Evolutionary conservation across 768 basidiomycete genomes (phyloP), one percentile per base, ranked within the genome.

Genomic region (Leccinum barrowsii): DNA sequence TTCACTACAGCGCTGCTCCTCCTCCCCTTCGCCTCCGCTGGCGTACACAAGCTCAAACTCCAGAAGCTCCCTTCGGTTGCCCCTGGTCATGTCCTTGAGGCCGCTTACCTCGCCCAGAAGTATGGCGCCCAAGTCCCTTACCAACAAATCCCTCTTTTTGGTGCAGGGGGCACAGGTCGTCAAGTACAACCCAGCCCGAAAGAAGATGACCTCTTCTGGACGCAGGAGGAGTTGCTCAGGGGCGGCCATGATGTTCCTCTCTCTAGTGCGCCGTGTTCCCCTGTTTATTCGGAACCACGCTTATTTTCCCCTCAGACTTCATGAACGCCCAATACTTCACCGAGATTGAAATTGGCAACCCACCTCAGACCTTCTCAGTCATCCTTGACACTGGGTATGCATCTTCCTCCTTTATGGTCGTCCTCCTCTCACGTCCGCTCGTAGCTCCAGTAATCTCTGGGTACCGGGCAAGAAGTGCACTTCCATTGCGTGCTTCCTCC

Each of bases 261-360:
- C 48, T 87, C 81, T 68, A 97, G 96, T 65, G 42, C 12, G 64
- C 12, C 0, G 2, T 5, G 10, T 2, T 15, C 24, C 22, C 52
- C 19, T 24, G 19, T 5, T 10, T 22, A 2, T 32, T 48, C 22
- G 32, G 28, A n/a, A 0, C 46, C 42, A n/a, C 26, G 52, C 37
- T 51, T 51, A 59, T 34, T 5, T 21, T 34, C 24, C 34, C 55
- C 21, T 17, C 56, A 97, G 95, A 98, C 80, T 98, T 92, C 77
- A 86, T 95, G 86, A 98, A 98, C 72, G 95, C 97, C 35, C 95
- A 99, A 73, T 98, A 99, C 76, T 99, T 83, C 71, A 82, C 94
- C 19, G 90, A 94, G 61, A 96, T 98, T 59, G 70, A 78, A 1
- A 72, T 98, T 55, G 96, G 96, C 15, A 82, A 78, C 1, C 96